phyloP scores from a whole-genome alignment of 2,329 filamentous ascomycete genomes.

The Metarhizium anisopliae region DNA sequence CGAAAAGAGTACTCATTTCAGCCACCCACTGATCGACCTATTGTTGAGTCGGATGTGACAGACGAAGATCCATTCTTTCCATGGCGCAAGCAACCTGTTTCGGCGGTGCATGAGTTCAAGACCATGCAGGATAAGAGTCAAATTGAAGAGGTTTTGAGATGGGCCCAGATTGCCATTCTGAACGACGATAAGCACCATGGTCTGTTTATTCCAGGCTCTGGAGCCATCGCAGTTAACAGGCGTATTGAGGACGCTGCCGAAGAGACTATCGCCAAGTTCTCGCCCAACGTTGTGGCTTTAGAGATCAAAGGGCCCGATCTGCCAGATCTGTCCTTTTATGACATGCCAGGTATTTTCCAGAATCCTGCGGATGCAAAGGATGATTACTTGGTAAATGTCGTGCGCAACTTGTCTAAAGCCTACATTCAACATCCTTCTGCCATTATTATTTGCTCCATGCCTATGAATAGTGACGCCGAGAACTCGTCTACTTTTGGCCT shows the following conservation, averaged over 20 bases:
- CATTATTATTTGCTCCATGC: constrained; percentile 67
- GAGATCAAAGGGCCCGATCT: constrained; percentile 65
- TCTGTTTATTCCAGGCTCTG: constrained; percentile 44
- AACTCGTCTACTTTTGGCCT: constrained; percentile 64
- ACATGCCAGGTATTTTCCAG: constrained; percentile 75
- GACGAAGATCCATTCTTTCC: constrained; percentile 49
- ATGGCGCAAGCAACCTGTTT: constrained; percentile 46
- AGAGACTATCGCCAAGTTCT: constrained; percentile 56
- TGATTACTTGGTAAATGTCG: constrained; percentile 60
- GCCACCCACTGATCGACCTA: constrained; percentile 27
- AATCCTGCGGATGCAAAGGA: constrained; percentile 56
- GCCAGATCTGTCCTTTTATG: constrained; percentile 72
- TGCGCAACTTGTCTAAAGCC: constrained; percentile 58
- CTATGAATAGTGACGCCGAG: constrained; percentile 70
- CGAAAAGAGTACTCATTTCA: constrained; percentile 54
- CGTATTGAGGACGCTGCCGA: constrained; percentile 26
- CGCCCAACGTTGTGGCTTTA: constrained; percentile 70
- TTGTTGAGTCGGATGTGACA: constrained; percentile 39
- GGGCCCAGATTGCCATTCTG: constrained; percentile 69
- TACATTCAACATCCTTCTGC: constrained; percentile 64
- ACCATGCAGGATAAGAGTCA: constrained; percentile 50
- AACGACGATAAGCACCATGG: constrained; percentile 51
- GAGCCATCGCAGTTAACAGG: constrained; percentile 28
- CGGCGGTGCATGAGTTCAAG: constrained; percentile 49
- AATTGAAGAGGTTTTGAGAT: constrained; percentile 59